Percentiles rank a stretch among this genome's conserved stretches.
Conservation (phyloP, 1,284 basidiomycete genomes). For the Ustilago curta region DNA sequence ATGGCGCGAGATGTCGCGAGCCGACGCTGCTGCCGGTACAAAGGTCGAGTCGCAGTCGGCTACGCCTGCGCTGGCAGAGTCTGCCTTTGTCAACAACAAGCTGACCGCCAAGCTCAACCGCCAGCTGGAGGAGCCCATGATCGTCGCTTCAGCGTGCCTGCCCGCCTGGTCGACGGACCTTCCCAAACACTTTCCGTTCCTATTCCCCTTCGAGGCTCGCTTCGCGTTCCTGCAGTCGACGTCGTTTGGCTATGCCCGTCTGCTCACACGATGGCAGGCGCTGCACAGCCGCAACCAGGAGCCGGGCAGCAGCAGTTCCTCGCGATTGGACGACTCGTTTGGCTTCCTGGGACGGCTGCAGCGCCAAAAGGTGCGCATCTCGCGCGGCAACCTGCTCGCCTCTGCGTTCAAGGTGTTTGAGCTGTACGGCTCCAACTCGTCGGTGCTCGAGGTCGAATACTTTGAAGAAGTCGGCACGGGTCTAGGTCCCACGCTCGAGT, state of each 20-base stretch:
- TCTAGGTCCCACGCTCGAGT: slow-evolving; percentile 96
- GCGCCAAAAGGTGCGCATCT: slow-evolving; percentile 96
- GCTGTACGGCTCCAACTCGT: slow-evolving; percentile 87
- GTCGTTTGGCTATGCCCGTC: slow-evolving; percentile 93
- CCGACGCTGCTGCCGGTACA: slow-evolving; percentile 3
- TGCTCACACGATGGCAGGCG: slow-evolving; percentile 89
- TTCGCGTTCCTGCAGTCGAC: slow-evolving; percentile 97
- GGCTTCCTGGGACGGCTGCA: slow-evolving; percentile 90
- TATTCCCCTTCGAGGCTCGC: slow-evolving; percentile 97
- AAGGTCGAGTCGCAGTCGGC: slow-evolving; percentile 3
- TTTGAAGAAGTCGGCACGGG: slow-evolving; percentile 99
- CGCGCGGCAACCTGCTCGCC: slow-evolving; percentile 90
- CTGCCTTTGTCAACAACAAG: slow-evolving; percentile 96
- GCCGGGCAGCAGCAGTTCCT: slow-evolving; percentile 38
- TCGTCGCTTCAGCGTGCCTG: slow-evolving; percentile 94
- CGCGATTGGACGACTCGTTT: slow-evolving; percentile 80
- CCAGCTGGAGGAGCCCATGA: slow-evolving; percentile 98
- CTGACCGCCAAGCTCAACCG: slow-evolving; percentile 97
- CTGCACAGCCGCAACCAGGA: slow-evolving; percentile 74
- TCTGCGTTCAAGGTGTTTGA: slow-evolving; percentile 99
- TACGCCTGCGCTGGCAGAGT: slow-evolving; percentile 74
- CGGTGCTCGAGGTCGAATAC: slow-evolving; percentile 96
- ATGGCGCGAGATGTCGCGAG: slow-evolving; percentile 69
- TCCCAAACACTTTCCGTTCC: slow-evolving; percentile 93
- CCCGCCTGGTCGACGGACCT: slow-evolving; percentile 97